Evolutionary conservation across 108 stramenopile species (phyloP), one percentile per base, ranked within the genome.

Genomic region (Epithemia pelagica): DNA sequence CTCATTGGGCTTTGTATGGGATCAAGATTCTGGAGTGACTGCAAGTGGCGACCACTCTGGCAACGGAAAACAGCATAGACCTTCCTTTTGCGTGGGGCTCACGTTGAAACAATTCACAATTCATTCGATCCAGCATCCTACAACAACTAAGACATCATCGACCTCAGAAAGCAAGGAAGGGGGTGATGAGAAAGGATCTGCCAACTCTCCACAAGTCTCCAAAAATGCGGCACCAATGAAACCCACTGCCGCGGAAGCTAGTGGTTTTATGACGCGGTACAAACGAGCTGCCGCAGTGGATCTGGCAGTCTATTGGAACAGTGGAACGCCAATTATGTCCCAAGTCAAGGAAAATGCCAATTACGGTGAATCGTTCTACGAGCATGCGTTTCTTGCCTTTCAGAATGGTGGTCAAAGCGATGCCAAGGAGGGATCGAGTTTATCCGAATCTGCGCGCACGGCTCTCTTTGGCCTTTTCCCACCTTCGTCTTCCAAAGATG

Each of bases 261-360:
- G 37, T 10, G 37, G 37, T 15, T 46, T 46, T 46, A 46, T 46
- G 37, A 46, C 37, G 15, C 5, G 37, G 15, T 46, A 46, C 37
- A 85, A 81, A 63, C 55, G 70, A 32, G 88, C 81, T 22, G 73
- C 82, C 8, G 84, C 78, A 18, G 56, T 73, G 33, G 53, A 75
- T n/a, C 62, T 89, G 22, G 85, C 84, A 20, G 63, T 83, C 2
- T 89, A 89, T 61, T 89, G 88, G 88, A 84, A 89, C 37, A 74
- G 75, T 33, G 55, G 26, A 26, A 27, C 57, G 5, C 57, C 3
- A 23, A 58, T 58, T 58, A 27, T 27, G 37, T 46, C 37, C 5
- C 10, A 46, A 46, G 5, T 46, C 37, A 46, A 46, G 37, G 37
- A 46, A 15, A 46, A 15, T 15, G 37, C 37, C 15, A 15, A 15